Evolutionary conservation across 2,329 filamentous ascomycete genomes (phyloP).

Genomic region (Microdochium nivale): DNA sequence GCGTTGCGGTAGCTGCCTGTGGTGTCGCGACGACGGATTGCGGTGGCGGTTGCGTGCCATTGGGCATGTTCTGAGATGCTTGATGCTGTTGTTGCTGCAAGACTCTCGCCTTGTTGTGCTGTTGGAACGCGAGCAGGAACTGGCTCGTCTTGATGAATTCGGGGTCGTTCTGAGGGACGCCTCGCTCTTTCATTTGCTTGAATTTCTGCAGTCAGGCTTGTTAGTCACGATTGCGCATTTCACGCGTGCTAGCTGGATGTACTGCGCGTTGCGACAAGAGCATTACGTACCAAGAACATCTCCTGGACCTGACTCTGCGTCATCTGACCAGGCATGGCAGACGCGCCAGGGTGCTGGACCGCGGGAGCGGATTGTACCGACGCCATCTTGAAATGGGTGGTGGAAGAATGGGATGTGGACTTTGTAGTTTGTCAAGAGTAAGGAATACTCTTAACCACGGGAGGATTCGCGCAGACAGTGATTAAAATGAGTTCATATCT

Average conservation of each 20-base stretch:
- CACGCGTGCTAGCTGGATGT: no score
- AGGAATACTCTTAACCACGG: not conserved
- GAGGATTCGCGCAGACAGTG: not conserved
- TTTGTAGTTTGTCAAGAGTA: not conserved
- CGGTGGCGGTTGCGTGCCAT: constrained; percentile 34
- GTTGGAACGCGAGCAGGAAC: constrained; percentile 64
- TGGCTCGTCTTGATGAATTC: constrained; percentile 78
- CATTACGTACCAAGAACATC: constrained; percentile 46
- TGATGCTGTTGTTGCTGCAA: constrained; percentile 42
- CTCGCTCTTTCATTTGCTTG: constrained; percentile 78
- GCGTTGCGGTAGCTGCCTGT: constrained; percentile 24
- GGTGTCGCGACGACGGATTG: constrained; percentile 10
- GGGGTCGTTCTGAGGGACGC: constrained; percentile 73
- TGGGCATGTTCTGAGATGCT: constrained; percentile 43
- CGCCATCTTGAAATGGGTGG: constrained; percentile 51
- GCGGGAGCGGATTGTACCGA: constrained; percentile 67
- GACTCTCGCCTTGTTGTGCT: constrained; percentile 50
- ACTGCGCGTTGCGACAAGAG: not conserved
- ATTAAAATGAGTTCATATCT: constrained; percentile 6
- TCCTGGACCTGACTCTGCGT: constrained; percentile 74
- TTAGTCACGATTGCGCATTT: constrained; percentile 19
- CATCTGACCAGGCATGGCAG: constrained; percentile 55
- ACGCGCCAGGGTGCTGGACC: constrained; percentile 54
- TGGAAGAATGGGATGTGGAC: constrained; percentile 11
- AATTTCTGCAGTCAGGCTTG: constrained; percentile 56